Evolutionary conservation across 805 yeast genomes (phyloP), one percentile per base, ranked within the genome.

Genomic region (Scheffersomyces amazonensis): DNA sequence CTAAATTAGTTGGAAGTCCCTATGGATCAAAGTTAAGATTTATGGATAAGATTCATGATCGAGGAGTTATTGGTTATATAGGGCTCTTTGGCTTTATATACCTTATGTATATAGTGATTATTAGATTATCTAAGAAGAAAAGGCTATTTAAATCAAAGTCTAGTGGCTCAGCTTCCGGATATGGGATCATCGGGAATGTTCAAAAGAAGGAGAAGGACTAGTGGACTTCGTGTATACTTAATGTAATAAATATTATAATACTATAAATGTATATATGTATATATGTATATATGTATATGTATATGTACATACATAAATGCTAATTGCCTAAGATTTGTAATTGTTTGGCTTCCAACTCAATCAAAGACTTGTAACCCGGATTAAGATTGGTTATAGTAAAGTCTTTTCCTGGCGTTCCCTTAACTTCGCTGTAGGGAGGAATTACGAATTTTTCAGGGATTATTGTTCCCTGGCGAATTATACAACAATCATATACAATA

Each of bases 391-490:
- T 48, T 3, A 68, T 43, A 12, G 12, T 16, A 28, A 60, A 66
- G 34, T 56, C 48, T n/a, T 32, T 35, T 3, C 73, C 72, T 1
- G 72, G 71, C 2, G 40, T 43, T 0, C 73, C 73, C 11, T 58
- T 47, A 2, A 76, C 81, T 20, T 64, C 56, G 25, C 76, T 65
- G 44, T 68, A 78, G 0, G 82, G 78, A 2, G 83, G 80, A n/a
- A 78, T 61, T 17, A 71, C 67, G 41, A 54, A 54, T 12, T 60
- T 62, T 2, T 64, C 57, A 0, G 80, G 78, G 2, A 79, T 44
- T 2, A 46, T 42, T 0, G 74, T 62, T 11, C 66, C 67, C 35
- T 63, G 57, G 16, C 66, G 64, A 3, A 79, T 60, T 2, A 74
- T 43, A 39, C 79, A 75, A 48, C 81, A 75, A 35, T 78, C 85